Base-by-base conservation (phyloP, 2,329 filamentous ascomycete genomes). In the Chaetomiaceae sp. region DNA sequence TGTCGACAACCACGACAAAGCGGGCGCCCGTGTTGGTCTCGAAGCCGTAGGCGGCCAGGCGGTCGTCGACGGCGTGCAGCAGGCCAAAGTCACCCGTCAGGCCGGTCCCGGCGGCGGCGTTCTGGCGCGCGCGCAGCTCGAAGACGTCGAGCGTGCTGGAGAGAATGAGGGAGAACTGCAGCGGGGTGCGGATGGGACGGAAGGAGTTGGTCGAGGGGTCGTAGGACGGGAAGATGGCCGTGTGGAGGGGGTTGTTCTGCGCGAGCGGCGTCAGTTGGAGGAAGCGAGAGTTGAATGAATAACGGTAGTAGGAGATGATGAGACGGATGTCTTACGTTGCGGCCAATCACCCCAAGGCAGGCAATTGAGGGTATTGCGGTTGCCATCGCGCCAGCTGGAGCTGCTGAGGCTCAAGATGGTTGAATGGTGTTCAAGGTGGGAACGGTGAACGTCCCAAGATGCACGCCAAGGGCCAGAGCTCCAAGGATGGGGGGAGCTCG, bases 191-290 rank as follows among this genome's bases (percentile, higher is more conserved):
- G 54, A 85, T 70, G 29, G 78, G 77, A 19, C 56, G 52, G 56
- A 72, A 70, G 45, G 68, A 70, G 65, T 74, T 70, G 56, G 73
- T 74, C 42, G 74, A 56, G 38, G 75, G 69, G 61, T 78, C 73
- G 72, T 86, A 78, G 38, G 83, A 85, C 42, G 88, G 86, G 68
- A 96, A 95, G 63, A 95, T 81, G 50, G 88, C 83, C 59, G 95
- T 86, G 70, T 97, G 91, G 55, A 97, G 84, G 49, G 91, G 93
- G 63, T 96, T 95, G 71, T 97, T 95, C 90, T 97, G 62, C 17
- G 18, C 5, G 19, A 39, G 11, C 26, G 18, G 24, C 6, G 20
- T 49, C 19, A 42, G 26, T 15, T 11, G 26, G 7, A 30, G 11
- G 22, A 29, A 1, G 40, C 33, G 27, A 64, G 75, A 22, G 58